Evolutionary conservation across 345 rosid species (phyloP).

Genomic region (sweet orange (Citrus sinensis)): DNA sequence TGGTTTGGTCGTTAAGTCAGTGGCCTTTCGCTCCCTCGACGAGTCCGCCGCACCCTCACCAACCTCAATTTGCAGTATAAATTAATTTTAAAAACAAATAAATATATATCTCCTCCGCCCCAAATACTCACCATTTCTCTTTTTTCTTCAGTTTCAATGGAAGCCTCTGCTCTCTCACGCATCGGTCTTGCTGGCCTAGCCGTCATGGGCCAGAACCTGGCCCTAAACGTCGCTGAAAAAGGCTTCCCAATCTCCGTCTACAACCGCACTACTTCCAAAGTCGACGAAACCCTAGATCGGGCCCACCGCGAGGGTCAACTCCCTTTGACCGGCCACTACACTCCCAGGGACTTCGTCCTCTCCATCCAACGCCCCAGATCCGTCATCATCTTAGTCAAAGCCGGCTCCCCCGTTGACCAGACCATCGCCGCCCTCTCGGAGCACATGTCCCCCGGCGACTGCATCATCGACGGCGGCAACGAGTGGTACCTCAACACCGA

Average conservation of each 20-base stretch:
- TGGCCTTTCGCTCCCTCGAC: conserved; percentile 65
- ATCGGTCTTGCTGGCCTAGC: conserved; percentile 96
- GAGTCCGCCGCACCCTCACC: conserved; percentile 49
- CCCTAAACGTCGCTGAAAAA: conserved; percentile 88
- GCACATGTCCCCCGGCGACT: conserved; percentile 77
- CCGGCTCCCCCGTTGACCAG: conserved; percentile 92
- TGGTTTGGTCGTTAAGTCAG: conserved; percentile 18
- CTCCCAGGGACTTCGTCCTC: conserved; percentile 86
- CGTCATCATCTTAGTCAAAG: conserved; percentile 90
- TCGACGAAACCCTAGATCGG: conserved; percentile 82
- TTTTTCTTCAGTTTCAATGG: conserved; percentile 32
- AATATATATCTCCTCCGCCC: neutral
- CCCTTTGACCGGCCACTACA: conserved; percentile 70
- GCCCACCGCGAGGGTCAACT: conserved; percentile 66
- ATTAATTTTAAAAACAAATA: too few relatives aligned
- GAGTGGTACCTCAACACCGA: conserved; percentile 97
- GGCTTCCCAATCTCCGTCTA: conserved; percentile 95
- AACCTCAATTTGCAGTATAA: neutral
- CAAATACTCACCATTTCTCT: neutral
- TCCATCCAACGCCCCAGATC: conserved; percentile 87
- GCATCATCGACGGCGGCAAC: conserved; percentile 93
- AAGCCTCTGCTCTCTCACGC: conserved; percentile 65
- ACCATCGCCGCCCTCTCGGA: conserved; percentile 77
- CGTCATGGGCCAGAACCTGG: conserved; percentile 97
- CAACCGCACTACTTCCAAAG: conserved; percentile 84